phyloP scores from a whole-genome alignment of 108 stramenopile species.

The Pseudonitzschia multistriata region DNA sequence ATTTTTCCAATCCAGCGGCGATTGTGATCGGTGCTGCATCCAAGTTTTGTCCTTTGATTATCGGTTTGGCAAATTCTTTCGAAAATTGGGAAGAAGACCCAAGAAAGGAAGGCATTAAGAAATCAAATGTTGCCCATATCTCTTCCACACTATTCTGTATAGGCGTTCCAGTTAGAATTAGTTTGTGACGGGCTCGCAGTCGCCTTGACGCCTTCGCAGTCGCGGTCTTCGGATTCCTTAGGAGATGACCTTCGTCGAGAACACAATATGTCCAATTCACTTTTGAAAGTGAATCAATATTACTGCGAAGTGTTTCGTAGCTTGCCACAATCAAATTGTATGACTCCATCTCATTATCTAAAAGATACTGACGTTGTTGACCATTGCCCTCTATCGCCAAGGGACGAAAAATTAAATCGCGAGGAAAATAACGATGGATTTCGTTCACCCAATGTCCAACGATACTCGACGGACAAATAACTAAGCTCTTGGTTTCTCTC shows the following conservation, averaged over 20 bases:
- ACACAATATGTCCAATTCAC: slow-evolving; percentile 75
- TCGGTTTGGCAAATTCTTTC: slow-evolving; percentile 83
- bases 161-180: slow-evolving; percentile 92
- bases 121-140: slow-evolving; percentile 97
- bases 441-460: slow-evolving; percentile 85
- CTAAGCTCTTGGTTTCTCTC: slow-evolving; percentile 36
- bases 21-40: slow-evolving; percentile 63
- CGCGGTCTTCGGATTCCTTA: slow-evolving; percentile 90
- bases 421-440: slow-evolving; percentile 64
- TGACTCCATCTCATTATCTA: slow-evolving; percentile 14
- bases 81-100: slow-evolving; percentile 72
- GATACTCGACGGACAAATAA: slow-evolving; percentile 85
- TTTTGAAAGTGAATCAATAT: slow-evolving; percentile 54
- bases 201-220: slow-evolving; percentile 82
- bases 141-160: slow-evolving; percentile 97
- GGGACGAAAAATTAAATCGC: slow-evolving; percentile 42
- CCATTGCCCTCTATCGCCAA: slow-evolving; percentile 46
- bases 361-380: slow-evolving; percentile 32
- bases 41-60: slow-evolving; percentile 59
- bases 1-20: slow-evolving; percentile 57
- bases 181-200: slow-evolving; percentile 64
- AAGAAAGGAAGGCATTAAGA: slow-evolving; percentile 96
- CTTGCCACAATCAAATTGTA: slow-evolving; percentile 89
- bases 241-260: slow-evolving; percentile 93
- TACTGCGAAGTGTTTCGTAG: slow-evolving; percentile 67